These are phyloP conservation scores for Phytophthora fragariaefolia DNA, from an alignment of 352 stramenopile genomes.

Conservation along the genomic window DNA sequence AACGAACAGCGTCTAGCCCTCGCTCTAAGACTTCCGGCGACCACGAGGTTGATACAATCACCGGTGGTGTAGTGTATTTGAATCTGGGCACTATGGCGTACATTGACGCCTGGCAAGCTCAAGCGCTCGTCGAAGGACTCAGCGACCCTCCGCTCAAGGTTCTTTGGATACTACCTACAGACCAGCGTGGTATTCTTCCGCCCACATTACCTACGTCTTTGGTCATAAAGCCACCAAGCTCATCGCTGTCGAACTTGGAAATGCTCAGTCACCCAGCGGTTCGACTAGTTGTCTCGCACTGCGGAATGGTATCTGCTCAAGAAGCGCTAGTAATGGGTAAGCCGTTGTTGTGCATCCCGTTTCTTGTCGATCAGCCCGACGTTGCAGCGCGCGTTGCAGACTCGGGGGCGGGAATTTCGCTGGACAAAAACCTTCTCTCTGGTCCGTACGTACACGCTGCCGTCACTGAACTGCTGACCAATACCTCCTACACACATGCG, in stretches of 20 bases:
- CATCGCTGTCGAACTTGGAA: constrained; percentile 66
- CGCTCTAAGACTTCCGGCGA: constrained; percentile 21
- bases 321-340: constrained; percentile 81
- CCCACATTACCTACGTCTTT: constrained; percentile 58
- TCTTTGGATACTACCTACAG: constrained; percentile 77
- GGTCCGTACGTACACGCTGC: constrained; percentile 59
- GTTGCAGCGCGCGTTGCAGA: constrained; percentile 83
- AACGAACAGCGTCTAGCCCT: constrained; percentile 24
- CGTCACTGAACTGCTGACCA: constrained; percentile 54
- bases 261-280: constrained; percentile 69
- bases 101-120: constrained; percentile 82
- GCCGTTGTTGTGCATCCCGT: constrained; percentile 89
- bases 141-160: constrained; percentile 63
- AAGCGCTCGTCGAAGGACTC: constrained; percentile 75
- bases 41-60: constrained; percentile 17
- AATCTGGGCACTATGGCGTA: constrained; percentile 84
- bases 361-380: constrained; percentile 87
- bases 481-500: constrained; percentile 50
- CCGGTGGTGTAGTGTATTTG: constrained; percentile 65
- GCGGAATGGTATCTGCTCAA: constrained; percentile 85
- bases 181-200: constrained; percentile 74
- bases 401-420: constrained; percentile 63
- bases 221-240: constrained; percentile 67
- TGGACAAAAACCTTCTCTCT: constrained; percentile 81
- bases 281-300: constrained; percentile 85